Conservation (phyloP, 73 alveolate genomes). For the Loxodes magnus region DNA sequence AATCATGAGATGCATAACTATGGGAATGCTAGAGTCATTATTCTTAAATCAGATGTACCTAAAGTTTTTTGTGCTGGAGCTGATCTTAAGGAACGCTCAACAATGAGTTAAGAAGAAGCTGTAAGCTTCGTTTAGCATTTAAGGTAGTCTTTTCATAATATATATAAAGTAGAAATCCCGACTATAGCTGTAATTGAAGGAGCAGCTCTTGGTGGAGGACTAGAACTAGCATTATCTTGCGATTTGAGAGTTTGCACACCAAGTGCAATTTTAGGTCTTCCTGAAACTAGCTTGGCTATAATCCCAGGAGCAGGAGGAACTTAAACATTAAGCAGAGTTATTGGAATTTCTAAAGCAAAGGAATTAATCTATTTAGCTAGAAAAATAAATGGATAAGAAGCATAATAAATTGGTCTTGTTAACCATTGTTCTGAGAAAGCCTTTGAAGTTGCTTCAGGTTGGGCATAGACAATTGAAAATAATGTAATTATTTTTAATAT, state of each 20-base stretch:
- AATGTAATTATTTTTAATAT: slow-evolving; percentile 34
- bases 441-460: slow-evolving; percentile 46
- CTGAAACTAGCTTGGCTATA: slow-evolving; percentile 88
- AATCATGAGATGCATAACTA: too few relatives aligned
- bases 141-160: slow-evolving; percentile 40
- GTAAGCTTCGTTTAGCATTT: slow-evolving; percentile 44
- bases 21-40: slow-evolving; percentile 20
- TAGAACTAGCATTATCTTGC: slow-evolving; percentile 84
- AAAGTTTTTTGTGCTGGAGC: slow-evolving; percentile 85
- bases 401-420: slow-evolving; percentile 70
- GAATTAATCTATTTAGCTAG: slow-evolving; percentile 82
- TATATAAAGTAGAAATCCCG: slow-evolving; percentile 71
- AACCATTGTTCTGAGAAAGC: slow-evolving; percentile 58
- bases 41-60: slow-evolving; percentile 16
- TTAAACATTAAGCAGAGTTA: slow-evolving; percentile 71
- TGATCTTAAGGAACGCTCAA: slow-evolving; percentile 76
- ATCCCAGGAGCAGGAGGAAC: slow-evolving; percentile 99
- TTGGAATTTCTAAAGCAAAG: slow-evolving; percentile 86
- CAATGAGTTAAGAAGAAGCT: slow-evolving; percentile 58
- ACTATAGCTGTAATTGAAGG: slow-evolving; percentile 88
- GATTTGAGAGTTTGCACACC: slow-evolving; percentile 86
- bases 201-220: slow-evolving; percentile 95
- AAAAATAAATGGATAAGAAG: slow-evolving; percentile 63
- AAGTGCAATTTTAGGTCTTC: slow-evolving; percentile 75
- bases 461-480: slow-evolving; percentile 65